Base-by-base conservation (phyloP, 2,329 filamentous ascomycete species). In the Fonsecaea nubica region DNA sequence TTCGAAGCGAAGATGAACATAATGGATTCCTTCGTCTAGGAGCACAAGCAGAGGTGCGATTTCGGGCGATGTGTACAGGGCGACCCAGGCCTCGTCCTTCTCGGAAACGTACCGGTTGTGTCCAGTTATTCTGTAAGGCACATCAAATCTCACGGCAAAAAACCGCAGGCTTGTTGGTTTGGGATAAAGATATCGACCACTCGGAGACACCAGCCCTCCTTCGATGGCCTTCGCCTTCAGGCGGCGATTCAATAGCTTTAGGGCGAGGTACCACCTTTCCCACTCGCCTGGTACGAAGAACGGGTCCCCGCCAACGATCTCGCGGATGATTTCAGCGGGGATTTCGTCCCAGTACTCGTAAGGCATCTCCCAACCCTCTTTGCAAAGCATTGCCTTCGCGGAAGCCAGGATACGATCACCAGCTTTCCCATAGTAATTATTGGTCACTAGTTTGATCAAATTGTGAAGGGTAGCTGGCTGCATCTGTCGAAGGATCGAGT, bases 211-310 rank as follows among this genome's bases (percentile, higher is more conserved):
- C 7, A 86, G 74, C 4, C 82, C 82, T 69, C 79, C 78, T 58
- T 84, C 81, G 18, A 83, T 70, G 21, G 84, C 82, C 66, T 79
- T 76, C 58, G 79, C 75, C 58, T 78, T 79, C 42, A 87, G 76
- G 62, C 83, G 77, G 30, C 84, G 80, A 69, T 87, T 83, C 12
- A 87, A 76, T 10, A 87, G 77, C 13, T 83, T 80, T 72, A 85
- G 84, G 3, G 84, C 79, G 15, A 87, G 79, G 9, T 84, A 80
- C 83, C 85, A 87, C 62, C 85, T 76, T 64, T 86, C 82, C 83
- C 84, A 87, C 74, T 87, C 85, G 38, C 82, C 82, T 40, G 84
- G 80, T 25, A 87, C 80, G 71, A 83, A 87, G 75, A 87, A 87
- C 35, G 85, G 85, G 72, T 87, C 85, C 9, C 83, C 84, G 8